Evolutionary conservation across 2,329 filamentous ascomycete genomes (phyloP).

Genomic region (Piedraia hortae): DNA sequence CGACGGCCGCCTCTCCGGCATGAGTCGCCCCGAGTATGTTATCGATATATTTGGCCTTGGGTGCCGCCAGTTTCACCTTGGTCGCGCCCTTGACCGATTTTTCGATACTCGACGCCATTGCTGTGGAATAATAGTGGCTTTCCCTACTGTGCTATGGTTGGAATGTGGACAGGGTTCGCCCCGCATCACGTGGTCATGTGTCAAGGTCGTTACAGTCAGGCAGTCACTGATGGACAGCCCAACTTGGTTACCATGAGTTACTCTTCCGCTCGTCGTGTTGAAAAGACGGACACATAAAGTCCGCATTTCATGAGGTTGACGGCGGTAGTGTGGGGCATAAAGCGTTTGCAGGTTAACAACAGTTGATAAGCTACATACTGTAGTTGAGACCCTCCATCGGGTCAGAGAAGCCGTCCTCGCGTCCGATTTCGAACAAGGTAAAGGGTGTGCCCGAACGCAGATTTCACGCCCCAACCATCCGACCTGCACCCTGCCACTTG

Average conservation of each 20-base stretch:
- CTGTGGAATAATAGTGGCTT: background rate
- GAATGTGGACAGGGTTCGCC: background rate
- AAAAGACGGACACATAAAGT: background rate
- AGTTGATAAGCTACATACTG: background rate
- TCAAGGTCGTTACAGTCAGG: background rate
- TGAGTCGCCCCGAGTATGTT: conserved; percentile 90
- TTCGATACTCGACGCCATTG: conserved; percentile 74
- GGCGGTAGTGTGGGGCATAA: background rate
- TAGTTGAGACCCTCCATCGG: conserved; percentile 1
- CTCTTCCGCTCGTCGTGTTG: background rate
- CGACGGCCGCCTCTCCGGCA: conserved; percentile 78
- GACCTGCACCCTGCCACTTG: conserved; percentile 57
- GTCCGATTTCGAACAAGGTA: conserved; percentile 93
- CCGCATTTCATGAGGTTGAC: no score
- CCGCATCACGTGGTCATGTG: background rate
- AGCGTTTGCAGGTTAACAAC: background rate
- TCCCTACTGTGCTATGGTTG: background rate
- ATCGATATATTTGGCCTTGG: conserved; percentile 98
- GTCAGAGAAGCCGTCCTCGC: conserved; percentile 95
- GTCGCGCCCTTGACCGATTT: conserved; percentile 98
- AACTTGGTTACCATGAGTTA: background rate
- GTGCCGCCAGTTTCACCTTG: conserved; percentile 78
- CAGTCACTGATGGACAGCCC: background rate
- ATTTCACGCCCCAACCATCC: conserved; percentile 56
- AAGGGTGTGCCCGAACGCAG: conserved; percentile 98